These are phyloP conservation scores for Candida ponderosae DNA, from an alignment of 805 yeast genomes.

Conservation along the genomic window DNA sequence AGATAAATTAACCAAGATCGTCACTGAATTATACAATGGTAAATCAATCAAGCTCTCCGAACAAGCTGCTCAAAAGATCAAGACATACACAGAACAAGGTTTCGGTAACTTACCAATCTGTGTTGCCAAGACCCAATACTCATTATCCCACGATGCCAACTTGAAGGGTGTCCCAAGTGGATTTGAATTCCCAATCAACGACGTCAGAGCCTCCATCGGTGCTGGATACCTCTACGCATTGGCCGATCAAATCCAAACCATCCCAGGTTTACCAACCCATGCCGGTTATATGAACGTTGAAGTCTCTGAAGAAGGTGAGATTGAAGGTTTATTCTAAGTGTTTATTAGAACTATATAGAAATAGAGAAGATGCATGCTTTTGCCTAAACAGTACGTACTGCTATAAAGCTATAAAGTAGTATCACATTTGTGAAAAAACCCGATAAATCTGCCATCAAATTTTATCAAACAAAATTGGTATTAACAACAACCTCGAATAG, in stretches of 20 bases:
- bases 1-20: slow-evolving; percentile 72
- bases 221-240: slow-evolving; percentile 95
- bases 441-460: no score
- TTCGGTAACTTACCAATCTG: slow-evolving; percentile 89
- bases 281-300: slow-evolving; percentile 97
- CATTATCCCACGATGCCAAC: slow-evolving; percentile 87
- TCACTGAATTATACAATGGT: slow-evolving; percentile 90
- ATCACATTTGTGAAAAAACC: no score
- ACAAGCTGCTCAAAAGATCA: slow-evolving; percentile 74
- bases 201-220: slow-evolving; percentile 89
- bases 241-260: slow-evolving; percentile 95
- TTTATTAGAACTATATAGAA: no score
- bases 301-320: slow-evolving; percentile 82
- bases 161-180: slow-evolving; percentile 95
- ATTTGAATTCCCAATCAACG: slow-evolving; percentile 89
- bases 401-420: no score
- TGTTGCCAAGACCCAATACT: slow-evolving; percentile 96
- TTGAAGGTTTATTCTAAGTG: slow-evolving; percentile 77
- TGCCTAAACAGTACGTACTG: no score
- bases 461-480: no score
- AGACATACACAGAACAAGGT: slow-evolving; percentile 77
- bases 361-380: no score
- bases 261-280: slow-evolving; percentile 94
- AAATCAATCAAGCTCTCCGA: slow-evolving; percentile 73
- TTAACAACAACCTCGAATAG: no score